Evolutionary conservation across 2,329 filamentous ascomycete genomes (phyloP).

Genomic region (Ophiobolus disseminans): DNA sequence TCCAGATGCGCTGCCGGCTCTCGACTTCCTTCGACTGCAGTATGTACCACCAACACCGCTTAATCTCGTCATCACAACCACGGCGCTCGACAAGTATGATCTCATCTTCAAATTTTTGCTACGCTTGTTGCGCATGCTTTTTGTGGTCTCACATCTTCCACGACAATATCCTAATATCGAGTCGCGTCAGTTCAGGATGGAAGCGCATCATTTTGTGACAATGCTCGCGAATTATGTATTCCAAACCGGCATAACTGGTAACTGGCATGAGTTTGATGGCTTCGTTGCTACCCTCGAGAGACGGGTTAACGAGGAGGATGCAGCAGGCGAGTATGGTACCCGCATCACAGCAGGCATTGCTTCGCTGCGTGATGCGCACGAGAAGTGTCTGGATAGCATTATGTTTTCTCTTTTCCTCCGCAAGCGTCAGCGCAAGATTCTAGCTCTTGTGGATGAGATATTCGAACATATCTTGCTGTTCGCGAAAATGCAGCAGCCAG

Average conservation of each 20-base stretch:
- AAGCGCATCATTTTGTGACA: conserved; percentile 81
- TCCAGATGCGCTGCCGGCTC: conserved; percentile 79
- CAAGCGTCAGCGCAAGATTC: conserved; percentile 75
- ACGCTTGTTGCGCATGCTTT: conserved; percentile 78
- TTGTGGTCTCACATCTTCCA: conserved; percentile 63
- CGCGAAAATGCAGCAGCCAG: conserved; percentile 41
- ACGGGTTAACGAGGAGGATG: conserved; percentile 57
- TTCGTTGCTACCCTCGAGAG: conserved; percentile 70
- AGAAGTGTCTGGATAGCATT: conserved; percentile 76
- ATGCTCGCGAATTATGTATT: conserved; percentile 79
- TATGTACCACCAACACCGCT: conserved; percentile 80
- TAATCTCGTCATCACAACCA: conserved; percentile 73
- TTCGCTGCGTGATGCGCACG: conserved; percentile 72
- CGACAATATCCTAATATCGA: conserved; percentile 29
- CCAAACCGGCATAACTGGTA: conserved; percentile 74
- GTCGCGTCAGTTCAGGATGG: conserved; percentile 65
- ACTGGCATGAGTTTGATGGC: conserved; percentile 74
- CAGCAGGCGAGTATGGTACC: conserved; percentile 56
- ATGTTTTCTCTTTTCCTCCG: conserved; percentile 75
- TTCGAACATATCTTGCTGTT: conserved; percentile 77
- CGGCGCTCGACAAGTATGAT: conserved; percentile 80
- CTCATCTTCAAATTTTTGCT: conserved; percentile 81
- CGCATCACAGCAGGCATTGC: conserved; percentile 66
- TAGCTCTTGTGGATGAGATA: conserved; percentile 77
- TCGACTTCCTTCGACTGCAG: conserved; percentile 90